These are phyloP conservation scores for Orbilia quercus DNA, from an alignment of 2,329 filamentous ascomycete species.

Conservation along the genomic window DNA sequence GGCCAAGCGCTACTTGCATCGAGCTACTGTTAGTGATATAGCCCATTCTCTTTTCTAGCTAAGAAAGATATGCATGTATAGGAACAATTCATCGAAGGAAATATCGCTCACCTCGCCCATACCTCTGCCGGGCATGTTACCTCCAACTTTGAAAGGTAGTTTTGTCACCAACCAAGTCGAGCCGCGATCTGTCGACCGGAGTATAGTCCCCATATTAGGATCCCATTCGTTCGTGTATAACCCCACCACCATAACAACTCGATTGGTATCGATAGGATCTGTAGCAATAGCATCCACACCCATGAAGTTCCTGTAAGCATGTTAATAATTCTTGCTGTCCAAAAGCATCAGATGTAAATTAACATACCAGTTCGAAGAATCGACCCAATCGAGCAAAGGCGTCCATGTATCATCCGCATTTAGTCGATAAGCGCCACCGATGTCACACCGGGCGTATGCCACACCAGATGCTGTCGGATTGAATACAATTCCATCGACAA, in stretches of 20 bases:
- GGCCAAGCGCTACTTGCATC: conserved; percentile 66
- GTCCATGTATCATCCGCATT: conserved; percentile 71
- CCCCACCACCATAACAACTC: conserved; percentile 69
- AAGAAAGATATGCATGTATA: too few species aligned
- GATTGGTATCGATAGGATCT: conserved; percentile 68
- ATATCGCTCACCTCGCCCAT: conserved; percentile 64
- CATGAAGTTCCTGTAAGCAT: conserved; percentile 67
- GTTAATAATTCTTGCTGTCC: conserved; percentile 2
- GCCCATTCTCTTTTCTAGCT: too few species aligned
- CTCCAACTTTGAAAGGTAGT: conserved; percentile 71
- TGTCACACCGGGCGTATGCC: conserved; percentile 70
- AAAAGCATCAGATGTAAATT: neutral
- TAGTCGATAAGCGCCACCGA: conserved; percentile 71
- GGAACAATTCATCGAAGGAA: too few species aligned
- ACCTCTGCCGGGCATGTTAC: conserved; percentile 72
- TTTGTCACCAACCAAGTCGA: conserved; percentile 67
- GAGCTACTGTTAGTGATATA: too few species aligned
- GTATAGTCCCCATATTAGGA: conserved; percentile 69
- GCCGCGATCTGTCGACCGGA: conserved; percentile 69
- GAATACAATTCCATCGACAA: conserved; percentile 70
- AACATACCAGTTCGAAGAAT: conserved; percentile 65
- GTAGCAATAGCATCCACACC: conserved; percentile 70
- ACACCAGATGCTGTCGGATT: conserved; percentile 66
- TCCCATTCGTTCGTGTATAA: conserved; percentile 73
- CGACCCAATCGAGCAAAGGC: conserved; percentile 67